A percentile compares a stretch with the other conserved stretches of the same genome.
Conservation (phyloP, 1,284 basidiomycete species). For the Tranzscheliella williamsii region DNA sequence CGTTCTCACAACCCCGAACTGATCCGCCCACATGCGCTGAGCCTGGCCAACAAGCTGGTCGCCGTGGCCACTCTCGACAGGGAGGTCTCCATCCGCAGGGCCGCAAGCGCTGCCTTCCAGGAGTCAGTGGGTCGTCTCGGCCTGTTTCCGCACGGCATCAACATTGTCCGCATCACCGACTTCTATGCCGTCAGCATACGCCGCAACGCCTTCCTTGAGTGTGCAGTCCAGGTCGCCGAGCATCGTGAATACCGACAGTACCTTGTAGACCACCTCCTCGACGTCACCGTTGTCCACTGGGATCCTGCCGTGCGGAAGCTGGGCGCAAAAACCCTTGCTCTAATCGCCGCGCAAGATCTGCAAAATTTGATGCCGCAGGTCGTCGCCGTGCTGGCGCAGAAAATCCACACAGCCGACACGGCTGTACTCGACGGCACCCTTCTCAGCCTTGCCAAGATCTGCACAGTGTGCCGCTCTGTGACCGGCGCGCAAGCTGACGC, state of each 20-base stretch:
- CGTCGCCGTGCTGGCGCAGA: slow-evolving; percentile 38
- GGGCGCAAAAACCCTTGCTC: slow-evolving; percentile 76
- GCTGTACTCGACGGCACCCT: slow-evolving; percentile 81
- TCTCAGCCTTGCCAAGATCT: slow-evolving; percentile 73
- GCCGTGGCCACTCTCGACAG: slow-evolving; percentile 85
- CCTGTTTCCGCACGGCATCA: slow-evolving; percentile 89
- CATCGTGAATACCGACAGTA: slow-evolving; percentile 75
- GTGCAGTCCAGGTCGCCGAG: slow-evolving; percentile 82
- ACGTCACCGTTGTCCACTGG: slow-evolving; percentile 84
- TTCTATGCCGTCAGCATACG: slow-evolving; percentile 90
- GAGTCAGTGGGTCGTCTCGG: slow-evolving; percentile 87
- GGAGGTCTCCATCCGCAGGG: slow-evolving; percentile 91
- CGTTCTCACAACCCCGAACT: slow-evolving; percentile 66
- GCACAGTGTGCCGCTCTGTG: slow-evolving; percentile 63
- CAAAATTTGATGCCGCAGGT: slow-evolving; percentile 66
- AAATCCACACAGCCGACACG: slow-evolving; percentile 64
- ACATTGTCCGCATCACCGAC: slow-evolving; percentile 85
- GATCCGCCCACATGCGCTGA: slow-evolving; percentile 69
- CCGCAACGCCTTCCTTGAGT: slow-evolving; percentile 78
- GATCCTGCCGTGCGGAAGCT: slow-evolving; percentile 78
- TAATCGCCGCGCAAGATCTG: slow-evolving; percentile 71
- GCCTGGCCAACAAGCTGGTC: slow-evolving; percentile 70
- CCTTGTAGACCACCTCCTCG: slow-evolving; percentile 75
- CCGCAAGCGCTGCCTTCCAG: slow-evolving; percentile 96
- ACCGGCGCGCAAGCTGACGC: slow-evolving; percentile 56